A percentile compares a stretch with the other conserved stretches of the same genome.
phyloP scores from a whole-genome alignment of 2,329 filamentous ascomycete genomes.

The Ciborinia camelliae region DNA sequence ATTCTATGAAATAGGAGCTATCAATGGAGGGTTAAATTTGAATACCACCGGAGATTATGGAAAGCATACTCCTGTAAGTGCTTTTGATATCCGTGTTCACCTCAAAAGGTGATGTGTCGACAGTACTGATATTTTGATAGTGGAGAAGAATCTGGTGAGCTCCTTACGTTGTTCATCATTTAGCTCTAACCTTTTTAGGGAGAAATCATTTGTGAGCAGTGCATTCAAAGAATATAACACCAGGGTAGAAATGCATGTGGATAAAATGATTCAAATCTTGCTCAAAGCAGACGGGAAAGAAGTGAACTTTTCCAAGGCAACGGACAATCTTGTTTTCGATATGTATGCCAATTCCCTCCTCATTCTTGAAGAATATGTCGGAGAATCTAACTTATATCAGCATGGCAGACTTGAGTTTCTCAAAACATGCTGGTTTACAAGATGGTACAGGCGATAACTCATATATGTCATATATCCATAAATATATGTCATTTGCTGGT shows the following conservation, averaged over 20 bases:
- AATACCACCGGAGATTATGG: constrained; percentile 23
- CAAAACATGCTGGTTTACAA: constrained; percentile 22
- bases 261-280: constrained; percentile 19
- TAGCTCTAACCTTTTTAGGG: not conserved
- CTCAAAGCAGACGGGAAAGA: constrained; percentile 11
- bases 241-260: constrained; percentile 23
- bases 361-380: not conserved
- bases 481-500: constrained; percentile 19
- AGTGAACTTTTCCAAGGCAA: constrained; percentile 17
- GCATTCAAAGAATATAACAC: constrained; percentile 23
- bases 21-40: constrained; percentile 22
- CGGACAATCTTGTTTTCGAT: constrained; percentile 24
- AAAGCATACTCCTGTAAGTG: constrained; percentile 14
- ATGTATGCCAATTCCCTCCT: constrained; percentile 16
- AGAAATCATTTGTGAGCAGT: constrained; percentile 21
- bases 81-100: not conserved
- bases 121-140: not conserved
- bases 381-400: constrained; percentile 8
- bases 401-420: constrained; percentile 25
- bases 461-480: constrained; percentile 25
- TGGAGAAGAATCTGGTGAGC: constrained; percentile 24
- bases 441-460: constrained; percentile 21
- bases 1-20: constrained; percentile 22
- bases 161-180: not conserved
- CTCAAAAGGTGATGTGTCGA: not conserved